These are phyloP conservation scores for Rasamsonia emersonii DNA, from an alignment of 2,329 filamentous ascomycete species.

Conservation along the genomic window DNA sequence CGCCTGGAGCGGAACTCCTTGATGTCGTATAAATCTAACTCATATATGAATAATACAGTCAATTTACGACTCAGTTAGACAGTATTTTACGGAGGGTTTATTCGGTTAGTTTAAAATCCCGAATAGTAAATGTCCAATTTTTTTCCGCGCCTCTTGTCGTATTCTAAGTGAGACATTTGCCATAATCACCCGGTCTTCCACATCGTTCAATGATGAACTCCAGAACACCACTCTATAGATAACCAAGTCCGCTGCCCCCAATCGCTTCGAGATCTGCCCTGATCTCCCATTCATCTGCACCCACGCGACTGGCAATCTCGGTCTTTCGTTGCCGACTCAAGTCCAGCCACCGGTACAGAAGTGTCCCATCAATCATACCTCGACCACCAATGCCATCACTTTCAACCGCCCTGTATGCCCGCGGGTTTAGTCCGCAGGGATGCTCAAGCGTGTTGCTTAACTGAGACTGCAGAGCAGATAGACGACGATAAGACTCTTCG, in stretches of 20 bases:
- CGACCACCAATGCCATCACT: conserved; percentile 45
- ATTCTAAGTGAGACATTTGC: not conserved
- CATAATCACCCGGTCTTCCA: not conserved
- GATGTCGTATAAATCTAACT: too few species aligned
- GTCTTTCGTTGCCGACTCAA: conserved; percentile 60
- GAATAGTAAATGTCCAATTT: too few species aligned
- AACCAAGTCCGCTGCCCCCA: conserved; percentile 53
- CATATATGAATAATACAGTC: too few species aligned
- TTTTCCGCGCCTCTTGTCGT: too few species aligned
- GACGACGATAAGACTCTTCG: conserved; percentile 73
- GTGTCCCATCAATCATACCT: conserved; percentile 67
- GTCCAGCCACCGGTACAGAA: conserved; percentile 68
- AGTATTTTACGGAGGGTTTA: too few species aligned
- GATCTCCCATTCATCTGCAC: conserved; percentile 58
- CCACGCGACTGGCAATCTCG: conserved; percentile 68
- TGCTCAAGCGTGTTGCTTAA: conserved; percentile 68
- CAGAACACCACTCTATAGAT: conserved; percentile 20
- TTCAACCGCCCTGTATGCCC: conserved; percentile 59
- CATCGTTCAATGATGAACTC: too few species aligned
- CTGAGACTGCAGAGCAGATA: conserved; percentile 73
- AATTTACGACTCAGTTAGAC: too few species aligned
- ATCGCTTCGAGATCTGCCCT: conserved; percentile 60
- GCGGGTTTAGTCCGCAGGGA: conserved; percentile 72
- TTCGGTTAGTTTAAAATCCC: too few species aligned
- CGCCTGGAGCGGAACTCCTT: too few species aligned